These are phyloP conservation scores for Trichoderma atroviride DNA, from an alignment of 2,329 filamentous ascomycete species.

Conservation along the genomic window DNA sequence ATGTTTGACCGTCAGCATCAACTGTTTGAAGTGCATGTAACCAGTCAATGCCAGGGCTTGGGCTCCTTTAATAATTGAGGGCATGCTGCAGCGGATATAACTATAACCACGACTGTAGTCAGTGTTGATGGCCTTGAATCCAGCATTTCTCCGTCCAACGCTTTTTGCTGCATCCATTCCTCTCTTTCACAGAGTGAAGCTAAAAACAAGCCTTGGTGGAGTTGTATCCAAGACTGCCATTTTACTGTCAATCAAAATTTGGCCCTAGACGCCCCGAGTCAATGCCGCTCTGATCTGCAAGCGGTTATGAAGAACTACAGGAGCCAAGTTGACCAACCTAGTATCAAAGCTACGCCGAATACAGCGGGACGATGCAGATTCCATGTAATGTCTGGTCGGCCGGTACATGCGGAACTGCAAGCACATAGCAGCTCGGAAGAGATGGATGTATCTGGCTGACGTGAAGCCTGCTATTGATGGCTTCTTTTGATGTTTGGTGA, in stretches of 20 bases:
- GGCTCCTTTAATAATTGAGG: neutral
- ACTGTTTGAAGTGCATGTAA: neutral
- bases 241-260: conserved; percentile 3
- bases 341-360: neutral
- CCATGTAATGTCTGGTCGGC: neutral
- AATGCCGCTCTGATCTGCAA: conserved; percentile 1
- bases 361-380: neutral
- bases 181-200: neutral
- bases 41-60: neutral
- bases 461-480: neutral
- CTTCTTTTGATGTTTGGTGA: neutral
- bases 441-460: neutral
- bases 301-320: neutral
- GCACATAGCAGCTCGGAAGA: neutral
- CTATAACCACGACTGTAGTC: neutral
- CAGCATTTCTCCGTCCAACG: neutral
- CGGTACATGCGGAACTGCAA: neutral
- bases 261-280: neutral
- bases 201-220: neutral
- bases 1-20: neutral
- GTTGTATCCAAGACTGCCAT: neutral
- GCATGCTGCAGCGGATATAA: neutral
- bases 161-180: neutral
- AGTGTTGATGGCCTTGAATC: neutral
- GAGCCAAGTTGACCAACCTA: neutral